phyloP scores from a whole-genome alignment of 257 asterid genomes.

The Thymus mandschuricus region DNA sequence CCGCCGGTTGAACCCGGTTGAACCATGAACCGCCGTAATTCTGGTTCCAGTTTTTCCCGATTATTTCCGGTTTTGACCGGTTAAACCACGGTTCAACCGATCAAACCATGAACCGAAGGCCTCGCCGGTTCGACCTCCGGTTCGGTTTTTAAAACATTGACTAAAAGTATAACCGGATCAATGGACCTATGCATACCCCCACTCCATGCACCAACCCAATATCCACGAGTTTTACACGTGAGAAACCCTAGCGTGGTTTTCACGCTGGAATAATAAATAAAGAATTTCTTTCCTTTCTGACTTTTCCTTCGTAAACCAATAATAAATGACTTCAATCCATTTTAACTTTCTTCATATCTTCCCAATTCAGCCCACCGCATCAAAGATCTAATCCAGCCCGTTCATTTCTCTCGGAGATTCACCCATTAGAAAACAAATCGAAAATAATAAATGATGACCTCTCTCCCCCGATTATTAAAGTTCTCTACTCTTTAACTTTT shows the following conservation, averaged over 20 bases:
- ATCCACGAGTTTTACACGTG: conserved; percentile 8
- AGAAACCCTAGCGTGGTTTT: conserved; percentile 13
- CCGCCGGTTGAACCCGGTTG: too few relatives aligned
- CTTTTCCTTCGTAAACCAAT: not conserved
- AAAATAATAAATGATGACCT: not conserved
- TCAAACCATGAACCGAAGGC: too few relatives aligned
- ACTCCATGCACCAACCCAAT: not conserved
- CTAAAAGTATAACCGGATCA: too few relatives aligned
- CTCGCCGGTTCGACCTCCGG: too few relatives aligned
- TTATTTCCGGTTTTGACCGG: too few relatives aligned
- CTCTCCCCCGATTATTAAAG: not conserved
- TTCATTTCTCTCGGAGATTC: not conserved
- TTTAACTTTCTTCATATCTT: not conserved
- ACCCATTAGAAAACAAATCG: not conserved
- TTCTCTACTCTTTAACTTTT: not conserved
- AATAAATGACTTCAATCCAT: not conserved
- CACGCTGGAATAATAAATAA: conserved; percentile 15
- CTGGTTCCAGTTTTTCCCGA: too few relatives aligned
- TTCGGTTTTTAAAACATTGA: too few relatives aligned
- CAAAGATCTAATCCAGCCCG: conserved; percentile 1
- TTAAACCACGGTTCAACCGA: too few relatives aligned
- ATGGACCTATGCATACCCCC: too few relatives aligned
- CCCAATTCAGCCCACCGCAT: not conserved
- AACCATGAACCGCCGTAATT: too few relatives aligned
- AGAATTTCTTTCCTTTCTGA: not conserved